phyloP scores from a whole-genome alignment of 1,139 yeast species.

The Kurtzmaniella quercitrusa region DNA sequence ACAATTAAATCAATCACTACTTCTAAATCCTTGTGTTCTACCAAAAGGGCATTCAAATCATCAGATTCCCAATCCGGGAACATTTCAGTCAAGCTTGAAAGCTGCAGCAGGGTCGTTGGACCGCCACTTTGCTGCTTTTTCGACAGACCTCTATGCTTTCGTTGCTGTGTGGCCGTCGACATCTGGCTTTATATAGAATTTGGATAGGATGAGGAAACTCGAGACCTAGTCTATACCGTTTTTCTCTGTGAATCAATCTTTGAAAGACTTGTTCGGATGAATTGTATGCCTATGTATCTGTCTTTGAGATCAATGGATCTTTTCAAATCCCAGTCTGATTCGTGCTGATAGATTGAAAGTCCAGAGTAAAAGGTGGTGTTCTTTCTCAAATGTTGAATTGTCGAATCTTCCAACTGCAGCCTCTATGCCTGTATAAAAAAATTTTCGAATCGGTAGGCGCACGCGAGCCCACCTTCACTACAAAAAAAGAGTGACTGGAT shows the following conservation, averaged over 20 bases:
- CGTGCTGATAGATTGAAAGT: not conserved
- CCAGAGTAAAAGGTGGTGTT: not conserved
- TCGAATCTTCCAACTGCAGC: constrained; percentile 1
- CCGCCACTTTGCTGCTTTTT: not conserved
- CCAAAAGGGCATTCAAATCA: constrained; percentile 71
- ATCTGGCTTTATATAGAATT: not conserved
- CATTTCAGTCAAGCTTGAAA: constrained; percentile 70
- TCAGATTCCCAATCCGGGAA: constrained; percentile 94
- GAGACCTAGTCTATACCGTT: not conserved
- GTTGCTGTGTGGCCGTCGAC: constrained; percentile 11
- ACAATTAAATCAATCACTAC: constrained; percentile 83
- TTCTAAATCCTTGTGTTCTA: constrained; percentile 72
- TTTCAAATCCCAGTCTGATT: not conserved
- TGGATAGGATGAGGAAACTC: not conserved
- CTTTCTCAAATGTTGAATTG: constrained; percentile 1
- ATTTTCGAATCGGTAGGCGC: constrained; percentile 6
- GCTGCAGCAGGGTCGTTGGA: constrained; percentile 10
- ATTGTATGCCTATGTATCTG: not conserved
- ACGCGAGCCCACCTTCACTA: constrained; percentile 1
- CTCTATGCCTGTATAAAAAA: constrained; percentile 2
- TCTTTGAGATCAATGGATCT: not conserved
- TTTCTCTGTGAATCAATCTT: not conserved
- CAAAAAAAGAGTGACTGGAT: not conserved
- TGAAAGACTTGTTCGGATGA: not conserved
- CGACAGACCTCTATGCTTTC: constrained; percentile 4